Conservation (phyloP, 1,284 basidiomycete species). For the Sphagnurus paluster region DNA sequence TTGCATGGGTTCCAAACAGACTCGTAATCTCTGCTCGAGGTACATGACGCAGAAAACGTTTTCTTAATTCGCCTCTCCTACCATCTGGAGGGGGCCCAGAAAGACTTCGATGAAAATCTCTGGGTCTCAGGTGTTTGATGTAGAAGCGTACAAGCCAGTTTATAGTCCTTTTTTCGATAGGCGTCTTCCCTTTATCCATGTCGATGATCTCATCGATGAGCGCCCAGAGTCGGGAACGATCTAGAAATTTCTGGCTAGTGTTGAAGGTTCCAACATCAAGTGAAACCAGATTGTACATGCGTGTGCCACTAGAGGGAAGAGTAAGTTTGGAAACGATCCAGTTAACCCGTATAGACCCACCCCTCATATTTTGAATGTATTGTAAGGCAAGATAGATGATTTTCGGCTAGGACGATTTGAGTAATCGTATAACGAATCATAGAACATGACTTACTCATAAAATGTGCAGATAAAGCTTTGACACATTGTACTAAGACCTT, state of each 20-base stretch:
- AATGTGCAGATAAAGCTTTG: slow-evolving; percentile 42
- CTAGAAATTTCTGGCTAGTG: slow-evolving; percentile 48
- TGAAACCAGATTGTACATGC: slow-evolving; percentile 39
- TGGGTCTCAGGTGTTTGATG: slow-evolving; percentile 29
- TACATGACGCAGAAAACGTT: slow-evolving; percentile 40
- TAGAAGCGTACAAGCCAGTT: slow-evolving; percentile 46
- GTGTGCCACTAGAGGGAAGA: slow-evolving; percentile 1
- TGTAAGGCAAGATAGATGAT: slow-evolving; percentile 23
- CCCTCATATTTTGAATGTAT: slow-evolving; percentile 12
- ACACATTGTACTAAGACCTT: slow-evolving; percentile 39
- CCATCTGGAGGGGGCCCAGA: slow-evolving; percentile 36
- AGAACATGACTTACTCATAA: slow-evolving; percentile 11
- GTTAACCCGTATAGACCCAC: slow-evolving; percentile 8
- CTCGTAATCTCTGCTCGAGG: slow-evolving; percentile 43
- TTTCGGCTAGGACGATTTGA: slow-evolving; percentile 20
- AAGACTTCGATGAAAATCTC: slow-evolving; percentile 32
- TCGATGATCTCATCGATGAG: slow-evolving; percentile 35
- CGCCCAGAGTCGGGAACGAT: slow-evolving; percentile 34
- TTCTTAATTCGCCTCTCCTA: slow-evolving; percentile 24
- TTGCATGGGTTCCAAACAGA: slow-evolving; percentile 47
- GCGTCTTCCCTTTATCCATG: slow-evolving; percentile 29
- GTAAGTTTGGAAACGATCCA: slow-evolving; percentile 24
- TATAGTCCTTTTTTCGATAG: slow-evolving; percentile 40
- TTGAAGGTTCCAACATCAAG: slow-evolving; percentile 44
- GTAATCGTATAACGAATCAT: too few relatives aligned